phyloP scores from a whole-genome alignment of 148 eudicot species.

The Rhododendron griersonianum region DNA sequence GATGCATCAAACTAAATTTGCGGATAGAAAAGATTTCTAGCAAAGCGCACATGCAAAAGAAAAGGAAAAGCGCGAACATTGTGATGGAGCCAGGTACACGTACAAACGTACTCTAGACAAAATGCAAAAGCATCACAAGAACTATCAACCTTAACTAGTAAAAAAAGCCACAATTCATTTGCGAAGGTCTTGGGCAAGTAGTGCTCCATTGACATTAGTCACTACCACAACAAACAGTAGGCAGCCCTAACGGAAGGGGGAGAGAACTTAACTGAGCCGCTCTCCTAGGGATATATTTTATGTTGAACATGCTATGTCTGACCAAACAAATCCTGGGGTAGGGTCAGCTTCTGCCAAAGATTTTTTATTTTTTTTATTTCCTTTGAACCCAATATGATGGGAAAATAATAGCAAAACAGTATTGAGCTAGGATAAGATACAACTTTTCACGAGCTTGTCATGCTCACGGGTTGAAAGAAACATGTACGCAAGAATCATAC shows the following conservation, averaged over 20 bases:
- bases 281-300: not conserved
- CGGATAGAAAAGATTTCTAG: not conserved
- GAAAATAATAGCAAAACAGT: not conserved
- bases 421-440: too few relatives aligned
- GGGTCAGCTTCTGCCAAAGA: not conserved
- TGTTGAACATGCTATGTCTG: not conserved
- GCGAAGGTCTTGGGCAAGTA: not conserved
- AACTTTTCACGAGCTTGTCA: not conserved
- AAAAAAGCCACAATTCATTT: not conserved
- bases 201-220: not conserved
- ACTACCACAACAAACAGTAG: not conserved
- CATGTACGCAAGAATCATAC: constrained; percentile 28
- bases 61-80: not conserved
- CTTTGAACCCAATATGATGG: not conserved
- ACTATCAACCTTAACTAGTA: not conserved
- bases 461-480: not conserved
- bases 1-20: not conserved
- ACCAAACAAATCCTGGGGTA: not conserved
- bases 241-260: not conserved
- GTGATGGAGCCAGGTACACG: not conserved
- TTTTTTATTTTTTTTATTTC: not conserved
- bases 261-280: not conserved
- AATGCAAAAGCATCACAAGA: not conserved
- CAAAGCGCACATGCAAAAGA: not conserved
- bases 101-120: not conserved